A percentile compares a stretch with the other conserved stretches of the same genome.
Conservation (phyloP, 2,329 filamentous ascomycete species). For the Aspergillus calidoustus region DNA sequence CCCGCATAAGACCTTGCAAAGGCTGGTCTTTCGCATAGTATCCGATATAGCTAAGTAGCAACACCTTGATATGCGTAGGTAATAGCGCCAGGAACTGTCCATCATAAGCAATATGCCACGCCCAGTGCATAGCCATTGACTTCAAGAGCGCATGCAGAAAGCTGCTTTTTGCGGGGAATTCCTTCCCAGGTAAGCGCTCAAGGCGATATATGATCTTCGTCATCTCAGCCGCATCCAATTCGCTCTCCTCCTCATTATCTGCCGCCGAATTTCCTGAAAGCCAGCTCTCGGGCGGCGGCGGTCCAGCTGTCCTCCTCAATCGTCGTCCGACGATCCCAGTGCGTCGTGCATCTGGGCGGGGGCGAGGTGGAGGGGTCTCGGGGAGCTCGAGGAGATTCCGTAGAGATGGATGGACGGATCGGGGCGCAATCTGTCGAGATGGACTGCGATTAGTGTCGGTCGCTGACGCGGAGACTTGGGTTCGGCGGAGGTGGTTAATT, state of each 20-base stretch:
- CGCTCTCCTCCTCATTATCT: slow-evolving; percentile 11
- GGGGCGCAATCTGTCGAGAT: slow-evolving; percentile 29
- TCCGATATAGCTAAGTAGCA: slow-evolving; percentile 61
- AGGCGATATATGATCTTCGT: slow-evolving; percentile 36
- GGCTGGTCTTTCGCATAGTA: slow-evolving; percentile 51
- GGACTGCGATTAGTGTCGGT: slow-evolving; percentile 24
- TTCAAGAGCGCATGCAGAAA: slow-evolving; percentile 58
- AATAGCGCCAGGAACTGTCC: slow-evolving; percentile 58
- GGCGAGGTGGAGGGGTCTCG: slow-evolving; percentile 47
- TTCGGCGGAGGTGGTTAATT: slow-evolving; percentile 51
- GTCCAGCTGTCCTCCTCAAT: slow-evolving; percentile 47
- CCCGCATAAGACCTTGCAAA: slow-evolving; percentile 45
- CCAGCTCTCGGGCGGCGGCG: slow-evolving; percentile 54
- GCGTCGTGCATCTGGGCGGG: slow-evolving; percentile 40
- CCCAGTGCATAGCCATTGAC: slow-evolving; percentile 61
- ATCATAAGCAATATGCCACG: slow-evolving; percentile 61
- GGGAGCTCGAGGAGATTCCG: slow-evolving; percentile 51
- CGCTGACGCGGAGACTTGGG: slow-evolving; percentile 37
- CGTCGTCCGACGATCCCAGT: slow-evolving; percentile 39
- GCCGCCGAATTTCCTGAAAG: slow-evolving; percentile 30
- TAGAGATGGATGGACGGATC: slow-evolving; percentile 52
- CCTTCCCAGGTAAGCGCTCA: slow-evolving; percentile 46
- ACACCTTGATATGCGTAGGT: slow-evolving; percentile 56
- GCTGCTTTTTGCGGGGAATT: slow-evolving; percentile 45
- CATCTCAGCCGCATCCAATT: slow-evolving; percentile 23